Base-by-base conservation (phyloP, 129 eudicot species). In the Pittosporum tobira region DNA sequence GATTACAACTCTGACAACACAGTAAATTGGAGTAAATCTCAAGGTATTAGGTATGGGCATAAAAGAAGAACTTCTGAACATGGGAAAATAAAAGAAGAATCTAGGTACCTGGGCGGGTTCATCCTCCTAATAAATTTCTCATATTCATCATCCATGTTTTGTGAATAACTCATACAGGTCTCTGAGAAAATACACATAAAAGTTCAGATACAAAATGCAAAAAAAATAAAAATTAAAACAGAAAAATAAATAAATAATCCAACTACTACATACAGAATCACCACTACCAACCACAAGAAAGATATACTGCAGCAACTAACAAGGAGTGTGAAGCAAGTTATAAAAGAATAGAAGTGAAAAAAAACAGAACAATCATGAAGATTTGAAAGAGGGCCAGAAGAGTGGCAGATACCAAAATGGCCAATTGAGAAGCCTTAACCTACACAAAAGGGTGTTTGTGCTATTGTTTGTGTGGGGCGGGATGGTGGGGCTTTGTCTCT, bases 71-170 rank as follows among this genome's bases (percentile, higher is more conserved):
- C 10, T 10, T 2, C 12, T 18, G 1, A 23, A 30, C 13, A 29
- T 19, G 26, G 10, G 23, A 24, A 34, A 18, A 22, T 16, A 57
- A 3, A 18, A 51, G 21, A 21, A 13, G 15, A n/a, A 29, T 24
- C 22, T 21, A 57, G 36, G 50, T 72, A 73, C 91, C 91, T 83
- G 0, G 99, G 99, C 19, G 99, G 99, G 64, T 91, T 86, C 99
- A 91, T 87, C 73, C 99, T 71, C 56, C 99, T 77, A 62, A 91
- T 86, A 48, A 91, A 66, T 63, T 91, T 91, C 83, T 91, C 96
- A 68, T 91, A 91, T 51, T 91, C 99, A 57, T 86, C 96, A 60
- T 78, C 94, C 90, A 83, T 87, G 80, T 79, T 78, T n/a, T 73
- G 76, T 49, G 99, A 86, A 79, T 50, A 91, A 66, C 88, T 83